Conservation (phyloP, 257 asterid genomes). For the Solanum chilense region DNA sequence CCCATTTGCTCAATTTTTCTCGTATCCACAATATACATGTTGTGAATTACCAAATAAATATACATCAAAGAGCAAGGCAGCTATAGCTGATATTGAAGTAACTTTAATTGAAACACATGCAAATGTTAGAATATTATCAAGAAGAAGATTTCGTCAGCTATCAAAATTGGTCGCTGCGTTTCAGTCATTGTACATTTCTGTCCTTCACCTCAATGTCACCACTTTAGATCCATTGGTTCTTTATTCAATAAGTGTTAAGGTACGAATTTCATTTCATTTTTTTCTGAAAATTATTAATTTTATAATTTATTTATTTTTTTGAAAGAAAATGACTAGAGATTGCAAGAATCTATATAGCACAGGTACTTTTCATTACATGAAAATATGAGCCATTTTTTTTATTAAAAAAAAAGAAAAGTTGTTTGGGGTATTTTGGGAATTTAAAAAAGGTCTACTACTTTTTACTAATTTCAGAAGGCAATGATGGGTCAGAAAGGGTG, state of each 20-base stretch:
- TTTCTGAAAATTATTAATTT: neutral
- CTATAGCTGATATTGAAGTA: constrained; percentile 78
- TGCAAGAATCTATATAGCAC: constrained; percentile 39
- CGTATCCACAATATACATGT: constrained; percentile 71
- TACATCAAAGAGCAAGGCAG: constrained; percentile 60
- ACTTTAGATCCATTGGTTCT: constrained; percentile 74
- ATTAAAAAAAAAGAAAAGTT: neutral
- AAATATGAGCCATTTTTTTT: neutral
- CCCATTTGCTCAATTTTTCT: constrained; percentile 72
- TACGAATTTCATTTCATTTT: neutral
- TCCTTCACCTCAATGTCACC: constrained; percentile 86
- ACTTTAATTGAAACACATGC: constrained; percentile 93
- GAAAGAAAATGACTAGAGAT: constrained; percentile 61
- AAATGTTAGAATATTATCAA: constrained; percentile 60
- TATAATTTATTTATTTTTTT: neutral
- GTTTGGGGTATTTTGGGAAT: constrained; percentile 15
- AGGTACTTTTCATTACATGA: neutral
- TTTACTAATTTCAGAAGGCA: neutral
- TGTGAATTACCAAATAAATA: constrained; percentile 34
- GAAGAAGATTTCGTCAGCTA: constrained; percentile 55
- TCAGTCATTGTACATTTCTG: constrained; percentile 46
- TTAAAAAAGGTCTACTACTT: neutral
- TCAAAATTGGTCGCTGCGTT: constrained; percentile 66
- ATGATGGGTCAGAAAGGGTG: constrained; percentile 11
- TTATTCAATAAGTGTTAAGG: constrained; percentile 96